Evolutionary conservation across 2,329 filamentous ascomycete genomes (phyloP), one percentile per base, ranked within the genome.

Genomic region (Xylaria sp.): DNA sequence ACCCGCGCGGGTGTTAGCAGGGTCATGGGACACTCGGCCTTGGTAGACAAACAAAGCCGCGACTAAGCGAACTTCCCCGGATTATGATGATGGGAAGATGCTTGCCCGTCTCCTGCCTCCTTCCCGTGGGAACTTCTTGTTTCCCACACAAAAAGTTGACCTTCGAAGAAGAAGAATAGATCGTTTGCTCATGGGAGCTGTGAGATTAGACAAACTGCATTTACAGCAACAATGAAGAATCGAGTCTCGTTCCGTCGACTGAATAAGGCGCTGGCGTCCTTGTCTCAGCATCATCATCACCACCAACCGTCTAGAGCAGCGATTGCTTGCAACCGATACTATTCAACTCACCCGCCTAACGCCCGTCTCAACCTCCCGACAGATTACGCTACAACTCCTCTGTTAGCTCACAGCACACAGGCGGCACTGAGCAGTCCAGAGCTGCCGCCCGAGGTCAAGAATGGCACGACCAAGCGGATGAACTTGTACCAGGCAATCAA

Each of bases 401-500:
- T 97, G 47, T 83, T 99, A 34, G 83, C 91, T 59, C 94, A 97
- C 72, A 89, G 84, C 23, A 81, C 92, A 1, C 86, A 90, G 65
- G 78, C 85, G 1, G 85, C 91, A 6, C 82, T 95, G 16, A 76
- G 80, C 52, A 88, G 88, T 70, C 79, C 83, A 3, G 91, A 96
- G 70, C 83, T 97, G 3, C 80, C 90, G 0, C 71, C 79, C 37
- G 80, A 86, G 18, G 79, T 85, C 35, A 84, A 82, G 65, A 85
- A 85, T 71, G 85, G 86, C 51, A 81, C 87, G 1, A 93, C 91
- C 2, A 91, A 91, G 72, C 89, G 90, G 66, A 89, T 95, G 82
- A 97, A 97, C 76, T 83, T 97, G 44, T 97, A 94, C 77, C 91
- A 96, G 73, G 88, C 94, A 54, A 86, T 99, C 78, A 97, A 97